Conservation (phyloP, 2,329 filamentous ascomycete genomes). For the Leptoxyphium fumago region DNA sequence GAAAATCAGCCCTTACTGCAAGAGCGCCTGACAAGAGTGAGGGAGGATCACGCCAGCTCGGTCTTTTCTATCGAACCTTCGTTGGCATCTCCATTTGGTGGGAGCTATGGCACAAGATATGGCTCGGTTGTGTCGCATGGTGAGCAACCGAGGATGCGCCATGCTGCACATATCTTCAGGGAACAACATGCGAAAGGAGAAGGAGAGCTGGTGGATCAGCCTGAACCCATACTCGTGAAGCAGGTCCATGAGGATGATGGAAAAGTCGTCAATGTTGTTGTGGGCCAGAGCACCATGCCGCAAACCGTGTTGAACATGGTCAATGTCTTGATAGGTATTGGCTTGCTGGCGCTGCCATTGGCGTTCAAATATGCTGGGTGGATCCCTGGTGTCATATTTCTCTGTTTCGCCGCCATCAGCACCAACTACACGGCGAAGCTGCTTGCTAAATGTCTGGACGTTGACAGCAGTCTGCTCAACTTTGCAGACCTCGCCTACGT, state of each 20-base stretch:
- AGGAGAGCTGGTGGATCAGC: constrained; percentile 29
- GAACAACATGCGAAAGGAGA: constrained; percentile 31
- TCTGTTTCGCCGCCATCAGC: constrained; percentile 57
- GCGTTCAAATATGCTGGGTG: constrained; percentile 79
- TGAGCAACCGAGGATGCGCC: constrained; percentile 41
- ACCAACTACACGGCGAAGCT: constrained; percentile 79
- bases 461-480: constrained; percentile 73
- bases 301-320: constrained; percentile 96
- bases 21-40: constrained; percentile 14
- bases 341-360: constrained; percentile 74
- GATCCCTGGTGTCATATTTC: constrained; percentile 64
- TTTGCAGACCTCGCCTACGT: constrained; percentile 90
- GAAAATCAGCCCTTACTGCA: constrained; percentile 14
- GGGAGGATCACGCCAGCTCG: constrained; percentile 21
- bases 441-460: constrained; percentile 75
- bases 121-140: constrained; percentile 43
- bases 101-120: constrained; percentile 54
- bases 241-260: constrained; percentile 75
- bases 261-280: constrained; percentile 66
- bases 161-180: constrained; percentile 37
- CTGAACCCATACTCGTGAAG: constrained; percentile 71
- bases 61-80: constrained; percentile 36
- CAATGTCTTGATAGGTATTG: constrained; percentile 82
- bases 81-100: constrained; percentile 53
- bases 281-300: constrained; percentile 86